Base-by-base conservation (phyloP, 441 rosid species). In the Pelargonium citronellum region DNA sequence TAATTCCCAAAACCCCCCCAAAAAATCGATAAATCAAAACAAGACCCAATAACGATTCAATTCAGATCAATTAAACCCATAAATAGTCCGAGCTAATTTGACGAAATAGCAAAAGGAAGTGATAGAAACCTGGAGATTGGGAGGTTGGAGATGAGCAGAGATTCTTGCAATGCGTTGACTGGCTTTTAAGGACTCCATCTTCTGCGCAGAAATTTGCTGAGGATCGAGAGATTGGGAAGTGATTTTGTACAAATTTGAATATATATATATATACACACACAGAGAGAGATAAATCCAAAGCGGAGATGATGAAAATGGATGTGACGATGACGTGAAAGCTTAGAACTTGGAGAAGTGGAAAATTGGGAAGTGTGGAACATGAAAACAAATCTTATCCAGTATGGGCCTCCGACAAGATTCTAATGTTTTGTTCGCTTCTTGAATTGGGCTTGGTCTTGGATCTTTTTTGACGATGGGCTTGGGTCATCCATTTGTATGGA, bases 121-220 rank as follows among this genome's bases (percentile, higher is more conserved):
- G 57, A 69, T 71, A 61, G 69, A 73, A 63, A 87, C 82, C 75
- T 77, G 87, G 68, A 69, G 58, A 70, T 75, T 72, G 9, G 87
- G 73, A 69, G 92, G 91, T 53, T 83, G 78, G 66, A 91, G 82
- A 75, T 91, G 97, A 66, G 88, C 85, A 0, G 94, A 84, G 69
- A 91, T 83, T 67, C 85, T 83, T 15, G 90, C 83, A 71, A 91
- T 87, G 12, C 97, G 92, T 70, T 80, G 88, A 78, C 66, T 84
- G 62, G 84, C 81, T 75, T 76, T 79, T 61, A 67, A 17, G 20
- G 82, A 34, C 74, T 75, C 65, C 72, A 69, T 76, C 58, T 69
- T 24, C 20, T 39, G 5, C 22, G 57, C 17, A 22, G 22, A 5
- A 66, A 15, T 39, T 61, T 61, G 12, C 5, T 7, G 20, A 3